Evolutionary conservation across 805 yeast species (phyloP).

Genomic region (Candida golubevii): DNA sequence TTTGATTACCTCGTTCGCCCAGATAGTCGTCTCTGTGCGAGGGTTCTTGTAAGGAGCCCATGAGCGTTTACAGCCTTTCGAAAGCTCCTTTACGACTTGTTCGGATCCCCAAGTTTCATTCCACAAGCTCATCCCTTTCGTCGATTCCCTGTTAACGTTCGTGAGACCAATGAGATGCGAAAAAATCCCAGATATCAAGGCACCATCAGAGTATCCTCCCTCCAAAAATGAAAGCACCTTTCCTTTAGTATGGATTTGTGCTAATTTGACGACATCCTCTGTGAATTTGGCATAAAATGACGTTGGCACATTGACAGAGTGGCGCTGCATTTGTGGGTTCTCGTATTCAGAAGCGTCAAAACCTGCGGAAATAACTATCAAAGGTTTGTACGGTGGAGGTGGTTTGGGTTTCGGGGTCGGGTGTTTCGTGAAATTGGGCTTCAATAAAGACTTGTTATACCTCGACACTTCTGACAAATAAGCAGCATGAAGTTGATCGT

Average conservation of each 20-base stretch:
- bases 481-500: conserved; percentile 32
- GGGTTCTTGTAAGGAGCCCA: conserved; percentile 61
- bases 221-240: conserved; percentile 66
- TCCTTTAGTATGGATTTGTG: conserved; percentile 58
- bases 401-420: conserved; percentile 29
- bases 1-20: conserved; percentile 63
- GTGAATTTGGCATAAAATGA: conserved; percentile 71
- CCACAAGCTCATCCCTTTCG: conserved; percentile 42
- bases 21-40: conserved; percentile 46
- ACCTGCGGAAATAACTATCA: conserved; percentile 79
- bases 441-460: conserved; percentile 29
- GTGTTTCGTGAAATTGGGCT: conserved; percentile 28
- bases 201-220: conserved; percentile 86
- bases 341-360: conserved; percentile 86
- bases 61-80: conserved; percentile 61
- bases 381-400: conserved; percentile 38
- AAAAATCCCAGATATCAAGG: conserved; percentile 72
- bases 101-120: conserved; percentile 60
- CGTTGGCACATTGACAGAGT: conserved; percentile 77
- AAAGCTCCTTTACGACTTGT: conserved; percentile 59
- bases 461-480: conserved; percentile 24
- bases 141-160: conserved; percentile 26
- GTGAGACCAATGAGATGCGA: conserved; percentile 74
- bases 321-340: conserved; percentile 80
- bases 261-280: conserved; percentile 63